Evolutionary conservation across 2,329 filamentous ascomycete species (phyloP).

Genomic region (Xylariaceae sp.): DNA sequence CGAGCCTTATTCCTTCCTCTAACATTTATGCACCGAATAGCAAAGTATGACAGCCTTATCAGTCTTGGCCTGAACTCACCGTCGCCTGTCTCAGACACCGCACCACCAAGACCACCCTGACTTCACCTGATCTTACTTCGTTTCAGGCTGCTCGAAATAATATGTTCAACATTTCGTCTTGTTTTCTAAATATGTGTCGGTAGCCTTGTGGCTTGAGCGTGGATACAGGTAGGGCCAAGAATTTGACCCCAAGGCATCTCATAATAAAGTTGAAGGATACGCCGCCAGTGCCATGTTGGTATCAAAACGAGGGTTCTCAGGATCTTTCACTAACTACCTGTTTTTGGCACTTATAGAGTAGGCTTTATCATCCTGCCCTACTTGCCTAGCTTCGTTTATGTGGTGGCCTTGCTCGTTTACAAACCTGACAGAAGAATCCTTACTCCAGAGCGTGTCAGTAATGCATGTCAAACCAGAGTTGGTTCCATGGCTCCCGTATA

Average conservation of each 20-base stretch:
- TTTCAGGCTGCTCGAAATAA: neutral
- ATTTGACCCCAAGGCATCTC: neutral
- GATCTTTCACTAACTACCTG: too few relatives aligned
- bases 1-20: too few relatives aligned
- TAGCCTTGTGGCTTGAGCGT: neutral
- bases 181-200: neutral
- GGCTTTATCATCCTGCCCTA: too few relatives aligned
- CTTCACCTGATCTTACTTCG: neutral
- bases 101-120: too few relatives aligned
- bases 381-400: too few relatives aligned
- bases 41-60: too few relatives aligned
- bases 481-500: slow-evolving; percentile 8
- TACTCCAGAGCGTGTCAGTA: too few relatives aligned
- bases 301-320: too few relatives aligned
- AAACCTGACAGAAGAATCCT: too few relatives aligned
- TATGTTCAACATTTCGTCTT: neutral
- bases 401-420: too few relatives aligned
- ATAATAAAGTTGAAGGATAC: neutral
- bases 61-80: neutral
- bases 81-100: neutral
- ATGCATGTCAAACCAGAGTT: slow-evolving; percentile 2
- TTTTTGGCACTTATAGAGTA: too few relatives aligned
- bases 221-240: neutral
- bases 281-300: neutral
- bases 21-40: too few relatives aligned